These are phyloP conservation scores for Lentinula raphanica DNA, from an alignment of 768 basidiomycete genomes.

Conservation along the genomic window DNA sequence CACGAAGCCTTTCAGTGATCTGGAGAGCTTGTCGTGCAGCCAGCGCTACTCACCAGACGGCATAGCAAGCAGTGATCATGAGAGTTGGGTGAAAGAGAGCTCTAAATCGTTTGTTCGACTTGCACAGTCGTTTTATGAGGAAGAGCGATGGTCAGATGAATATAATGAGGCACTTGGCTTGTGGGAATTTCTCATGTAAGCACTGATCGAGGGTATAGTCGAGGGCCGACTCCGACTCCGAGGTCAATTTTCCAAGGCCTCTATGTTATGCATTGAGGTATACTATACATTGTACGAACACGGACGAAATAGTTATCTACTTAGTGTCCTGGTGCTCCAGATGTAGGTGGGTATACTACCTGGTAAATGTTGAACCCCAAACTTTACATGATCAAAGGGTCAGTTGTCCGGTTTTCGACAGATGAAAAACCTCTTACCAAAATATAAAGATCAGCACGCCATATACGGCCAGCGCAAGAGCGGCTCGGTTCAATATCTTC, in stretches of 20 bases:
- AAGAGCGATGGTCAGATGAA: neutral
- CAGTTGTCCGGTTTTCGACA: conserved; percentile 4
- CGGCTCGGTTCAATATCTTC: conserved; percentile 49
- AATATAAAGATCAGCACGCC: conserved; percentile 79
- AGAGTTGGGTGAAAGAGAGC: neutral
- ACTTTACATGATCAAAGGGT: conserved; percentile 33
- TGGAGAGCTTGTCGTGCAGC: conserved; percentile 1
- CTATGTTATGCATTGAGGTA: too few relatives aligned
- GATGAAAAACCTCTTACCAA: conserved; percentile 53
- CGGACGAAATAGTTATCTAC: neutral
- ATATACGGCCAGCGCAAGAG: conserved; percentile 67
- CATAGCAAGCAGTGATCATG: conserved; percentile 11
- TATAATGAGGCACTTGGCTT: neutral
- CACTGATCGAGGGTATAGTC: neutral
- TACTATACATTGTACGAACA: neutral
- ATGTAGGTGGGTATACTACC: conserved; percentile 34
- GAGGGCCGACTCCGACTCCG: too few relatives aligned
- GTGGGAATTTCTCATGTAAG: neutral
- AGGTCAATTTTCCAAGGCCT: too few relatives aligned
- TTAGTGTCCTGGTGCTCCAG: conserved; percentile 18
- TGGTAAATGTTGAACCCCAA: conserved; percentile 77
- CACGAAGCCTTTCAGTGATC: conserved; percentile 7
- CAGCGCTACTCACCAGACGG: conserved; percentile 18
- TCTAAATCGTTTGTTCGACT: neutral
- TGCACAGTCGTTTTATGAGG: conserved; percentile 4